These are phyloP conservation scores for Yamagishiella unicocca DNA, from an alignment of 139 green algal species.

Conservation along the genomic window DNA sequence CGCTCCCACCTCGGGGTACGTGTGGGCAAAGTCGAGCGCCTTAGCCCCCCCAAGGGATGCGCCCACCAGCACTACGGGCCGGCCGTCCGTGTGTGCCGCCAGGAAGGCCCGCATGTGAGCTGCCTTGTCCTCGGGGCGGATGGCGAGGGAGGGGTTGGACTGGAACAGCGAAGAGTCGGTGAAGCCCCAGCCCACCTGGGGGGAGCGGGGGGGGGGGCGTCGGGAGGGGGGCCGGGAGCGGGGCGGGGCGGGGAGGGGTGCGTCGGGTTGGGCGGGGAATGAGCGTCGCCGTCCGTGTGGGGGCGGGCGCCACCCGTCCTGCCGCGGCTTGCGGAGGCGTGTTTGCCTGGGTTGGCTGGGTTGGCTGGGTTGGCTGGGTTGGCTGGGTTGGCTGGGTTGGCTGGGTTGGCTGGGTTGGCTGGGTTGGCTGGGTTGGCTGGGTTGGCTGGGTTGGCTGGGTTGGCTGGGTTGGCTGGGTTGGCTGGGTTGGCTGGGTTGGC, in stretches of 20 bases:
- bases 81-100: conserved; percentile 59
- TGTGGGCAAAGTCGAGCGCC: conserved; percentile 92
- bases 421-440: too few species aligned
- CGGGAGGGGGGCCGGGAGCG: neutral
- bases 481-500: too few species aligned
- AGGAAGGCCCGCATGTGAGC: conserved; percentile 87
- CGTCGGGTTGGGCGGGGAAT: neutral
- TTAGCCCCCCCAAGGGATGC: conserved; percentile 89
- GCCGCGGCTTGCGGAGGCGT: neutral
- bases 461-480: too few species aligned
- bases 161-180: conserved; percentile 67
- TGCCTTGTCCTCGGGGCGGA: conserved; percentile 80
- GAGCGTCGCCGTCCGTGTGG: neutral
- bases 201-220: neutral
- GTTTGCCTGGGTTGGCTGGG: neutral
- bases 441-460: too few species aligned
- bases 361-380: too few species aligned
- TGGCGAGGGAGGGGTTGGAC: conserved; percentile 29
- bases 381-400: too few species aligned
- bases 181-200: conserved; percentile 87
- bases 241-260: neutral
- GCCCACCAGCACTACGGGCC: conserved; percentile 85
- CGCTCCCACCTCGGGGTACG: conserved; percentile 75
- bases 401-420: too few species aligned
- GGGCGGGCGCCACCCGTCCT: too few species aligned